Evolutionary conservation across 805 yeast species (phyloP), one percentile per base, ranked within the genome.

Genomic region (Starmerella ratchasimensis): DNA sequence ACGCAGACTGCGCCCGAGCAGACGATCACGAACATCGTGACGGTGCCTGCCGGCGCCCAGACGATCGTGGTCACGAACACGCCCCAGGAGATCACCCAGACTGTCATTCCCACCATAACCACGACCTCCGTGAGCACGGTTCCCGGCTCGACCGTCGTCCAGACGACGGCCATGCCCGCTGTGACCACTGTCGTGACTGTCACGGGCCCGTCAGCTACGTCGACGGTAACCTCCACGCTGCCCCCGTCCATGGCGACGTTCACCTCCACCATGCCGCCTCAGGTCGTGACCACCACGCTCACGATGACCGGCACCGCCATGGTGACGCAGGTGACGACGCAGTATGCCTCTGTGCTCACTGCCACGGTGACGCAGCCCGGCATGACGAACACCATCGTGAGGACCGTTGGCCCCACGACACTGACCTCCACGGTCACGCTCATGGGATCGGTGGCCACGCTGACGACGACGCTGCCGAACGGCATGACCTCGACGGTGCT

Each of bases 21-120:
- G 5, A 26, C 24, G 4, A 11, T 23, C 2, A 31, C 42, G 1
- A n/a, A 25, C 2, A 30, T 33, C 7, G 26, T 36, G 4, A 34
- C 39, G 3, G 20, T 20, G 2, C 39, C 44, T 3, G 46, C 44
- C 1, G 28, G 15, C 19, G 36, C 35, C 2, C 39, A 43, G 18
- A 39, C 43, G 1, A 19, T 39, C 23, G 35, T 22, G 2, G 39
- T 43, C n/a, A 43, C 46, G 19, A 43, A 43, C 31, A 39, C 42
- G 2, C 44, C 44, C 2, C 34, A 33, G n/a, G 32, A 37, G 2
- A 37, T 40, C 1, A 43, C 46, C 10, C 14, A 31, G 4, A 34
- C 41, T 2, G 35, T 43, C 4, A 24, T 26, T 5, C 29, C 30
- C 20, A 15, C 14, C 5, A 10, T 31, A 2, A 43, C 46, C 1